phyloP scores from a whole-genome alignment of 2,329 filamentous ascomycete genomes.

The Aspergillus neotritici region DNA sequence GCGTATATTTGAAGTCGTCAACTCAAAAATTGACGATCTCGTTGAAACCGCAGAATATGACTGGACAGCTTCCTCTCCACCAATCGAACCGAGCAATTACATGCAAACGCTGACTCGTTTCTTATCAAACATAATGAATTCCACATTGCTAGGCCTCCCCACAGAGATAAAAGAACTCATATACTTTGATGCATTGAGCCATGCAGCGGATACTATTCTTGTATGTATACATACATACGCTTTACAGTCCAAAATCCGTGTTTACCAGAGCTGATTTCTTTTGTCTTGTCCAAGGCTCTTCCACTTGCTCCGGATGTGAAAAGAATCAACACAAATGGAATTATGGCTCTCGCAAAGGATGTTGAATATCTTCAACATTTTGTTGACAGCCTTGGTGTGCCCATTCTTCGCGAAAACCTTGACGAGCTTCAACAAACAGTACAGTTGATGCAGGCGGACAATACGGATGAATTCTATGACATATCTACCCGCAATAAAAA shows the following conservation, averaged over 20 bases:
- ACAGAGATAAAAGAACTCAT: conserved; percentile 95
- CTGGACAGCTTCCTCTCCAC: conserved; percentile 62
- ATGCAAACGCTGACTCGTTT: conserved; percentile 94
- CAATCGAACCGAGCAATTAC: conserved; percentile 77
- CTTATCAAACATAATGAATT: conserved; percentile 92
- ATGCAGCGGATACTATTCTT: conserved; percentile 80
- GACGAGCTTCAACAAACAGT: conserved; percentile 94
- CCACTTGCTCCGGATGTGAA: conserved; percentile 74
- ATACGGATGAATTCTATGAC: conserved; percentile 96
- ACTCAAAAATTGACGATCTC: conserved; percentile 96
- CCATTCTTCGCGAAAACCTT: conserved; percentile 81
- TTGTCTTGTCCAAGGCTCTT: conserved; percentile 51
- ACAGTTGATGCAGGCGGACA: conserved; percentile 75
- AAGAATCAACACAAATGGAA: conserved; percentile 80
- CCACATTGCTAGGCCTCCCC: conserved; percentile 85
- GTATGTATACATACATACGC: conserved; percentile 44
- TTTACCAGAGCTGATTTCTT: conserved; percentile 4
- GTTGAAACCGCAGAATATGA: conserved; percentile 97
- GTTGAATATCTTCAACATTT: conserved; percentile 79
- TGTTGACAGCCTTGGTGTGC: conserved; percentile 78
- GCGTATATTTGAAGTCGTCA: conserved; percentile 96
- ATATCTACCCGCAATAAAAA: conserved; percentile 84
- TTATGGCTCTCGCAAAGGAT: conserved; percentile 73
- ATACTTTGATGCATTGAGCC: conserved; percentile 91
- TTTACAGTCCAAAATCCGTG: conserved; percentile 4